phyloP scores from a whole-genome alignment of 148 eudicot species.

The Rhododendron kiyosumense region DNA sequence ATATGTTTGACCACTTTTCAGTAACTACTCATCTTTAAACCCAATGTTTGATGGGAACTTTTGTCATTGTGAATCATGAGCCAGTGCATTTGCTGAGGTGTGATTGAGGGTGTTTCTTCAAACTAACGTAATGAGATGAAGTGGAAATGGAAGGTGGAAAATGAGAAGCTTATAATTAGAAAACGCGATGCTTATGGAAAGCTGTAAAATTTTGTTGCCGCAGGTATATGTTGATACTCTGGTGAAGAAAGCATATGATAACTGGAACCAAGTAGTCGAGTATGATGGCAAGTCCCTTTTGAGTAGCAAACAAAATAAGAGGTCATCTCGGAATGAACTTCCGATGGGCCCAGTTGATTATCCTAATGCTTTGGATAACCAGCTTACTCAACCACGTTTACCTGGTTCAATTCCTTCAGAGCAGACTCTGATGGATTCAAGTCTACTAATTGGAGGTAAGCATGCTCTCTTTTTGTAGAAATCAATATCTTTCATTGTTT shows the following conservation, averaged over 20 bases:
- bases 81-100: neutral
- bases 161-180: neutral
- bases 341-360: conserved; percentile 35
- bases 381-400: conserved; percentile 40
- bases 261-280: conserved; percentile 90
- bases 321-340: conserved; percentile 47
- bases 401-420: conserved; percentile 46
- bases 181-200: neutral
- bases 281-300: conserved; percentile 83
- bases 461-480: neutral
- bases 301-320: conserved; percentile 60
- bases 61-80: neutral
- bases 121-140: neutral
- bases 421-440: conserved; percentile 42
- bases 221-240: conserved; percentile 77
- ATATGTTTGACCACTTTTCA: neutral
- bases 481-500: neutral
- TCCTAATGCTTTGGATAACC: conserved; percentile 47
- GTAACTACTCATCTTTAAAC: neutral
- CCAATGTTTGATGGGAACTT: neutral
- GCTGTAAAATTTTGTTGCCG: conserved; percentile 8
- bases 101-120: neutral
- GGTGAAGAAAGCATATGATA: conserved; percentile 91
- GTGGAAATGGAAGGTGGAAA: neutral
- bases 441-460: conserved; percentile 48